These are phyloP conservation scores for Pleurotus tuber-regium DNA, from an alignment of 768 basidiomycete genomes.

Conservation along the genomic window DNA sequence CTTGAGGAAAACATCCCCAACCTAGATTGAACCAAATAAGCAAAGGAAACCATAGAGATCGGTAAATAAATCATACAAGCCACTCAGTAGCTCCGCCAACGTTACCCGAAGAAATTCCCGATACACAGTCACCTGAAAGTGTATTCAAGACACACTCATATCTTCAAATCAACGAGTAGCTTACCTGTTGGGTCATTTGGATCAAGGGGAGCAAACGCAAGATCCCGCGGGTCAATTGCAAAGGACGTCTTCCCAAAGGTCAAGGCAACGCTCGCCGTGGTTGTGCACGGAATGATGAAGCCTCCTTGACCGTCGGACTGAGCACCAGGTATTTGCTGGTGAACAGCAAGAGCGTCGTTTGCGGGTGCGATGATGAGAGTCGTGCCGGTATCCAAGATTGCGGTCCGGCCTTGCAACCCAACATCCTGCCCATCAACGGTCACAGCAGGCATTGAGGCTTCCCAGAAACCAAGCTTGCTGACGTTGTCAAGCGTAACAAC, in stretches of 20 bases:
- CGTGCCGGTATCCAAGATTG: slow-evolving; percentile 63
- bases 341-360: slow-evolving; percentile 35
- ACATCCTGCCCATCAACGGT: slow-evolving; percentile 53
- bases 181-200: slow-evolving; percentile 47
- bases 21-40: slow-evolving; percentile 16
- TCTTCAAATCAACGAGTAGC: not conserved
- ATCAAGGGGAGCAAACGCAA: slow-evolving; percentile 53
- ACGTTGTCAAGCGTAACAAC: slow-evolving; percentile 61
- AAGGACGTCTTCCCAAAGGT: slow-evolving; percentile 44
- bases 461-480: slow-evolving; percentile 76
- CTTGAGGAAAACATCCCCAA: slow-evolving; percentile 76
- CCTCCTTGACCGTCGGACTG: slow-evolving; percentile 39
- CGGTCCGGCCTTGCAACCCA: slow-evolving; percentile 60
- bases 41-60: slow-evolving; percentile 7
- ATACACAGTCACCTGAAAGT: slow-evolving; percentile 45
- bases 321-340: slow-evolving; percentile 39
- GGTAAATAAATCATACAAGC: slow-evolving; percentile 45
- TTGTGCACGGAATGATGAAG: slow-evolving; percentile 49
- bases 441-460: slow-evolving; percentile 57
- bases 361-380: slow-evolving; percentile 47
- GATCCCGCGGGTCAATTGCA: slow-evolving; percentile 61
- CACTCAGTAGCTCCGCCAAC: slow-evolving; percentile 61
- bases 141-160: not conserved
- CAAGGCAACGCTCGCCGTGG: slow-evolving; percentile 40
- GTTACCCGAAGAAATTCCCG: slow-evolving; percentile 63